Evolutionary conservation across 2,329 filamentous ascomycete genomes (phyloP), one percentile per base, ranked within the genome.

Genomic region (Sporothrix euskadiensis): DNA sequence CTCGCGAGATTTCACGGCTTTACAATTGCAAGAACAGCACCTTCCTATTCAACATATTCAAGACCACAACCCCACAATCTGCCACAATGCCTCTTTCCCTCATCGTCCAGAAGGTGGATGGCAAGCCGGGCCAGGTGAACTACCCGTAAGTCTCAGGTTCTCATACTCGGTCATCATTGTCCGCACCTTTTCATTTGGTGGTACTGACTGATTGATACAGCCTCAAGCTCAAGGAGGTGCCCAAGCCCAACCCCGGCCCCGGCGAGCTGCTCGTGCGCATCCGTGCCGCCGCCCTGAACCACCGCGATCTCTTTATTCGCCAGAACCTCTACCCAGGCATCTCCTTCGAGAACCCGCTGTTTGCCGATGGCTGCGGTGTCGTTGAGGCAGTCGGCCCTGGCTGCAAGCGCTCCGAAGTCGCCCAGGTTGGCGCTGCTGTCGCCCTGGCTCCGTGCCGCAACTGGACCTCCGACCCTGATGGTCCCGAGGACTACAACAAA

Each of bases 271-370:
- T 97, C 7, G 84, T 98, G 75, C 89, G 89, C 78, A 85, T 98
- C 79, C 87, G 88, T 49, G 92, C 94, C 70, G 92, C 91, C 0
- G 92, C 95, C 16, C 89, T 98, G 69, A 98, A 98, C 85, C 96
- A 98, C 84, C 92, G 94, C 78, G 96, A 98, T 82, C 89, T 97
- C 77, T 98, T 98, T 84, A 92, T 97, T 82, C 92, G 95, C 72
- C 94, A 96, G 81, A 91, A 94, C 79, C 89, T 97, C 56, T 98
- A 98, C 84, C 95, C 95, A 0, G 91, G 89, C 77, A 91, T 94
- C 71, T 91, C 92, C 14, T 97, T 97, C 81, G 87, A 88, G 74
- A 85, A 90, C 6, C 93, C 95, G 0, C 84, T 98, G 57, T 87
- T 97, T 35, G 90, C 94, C 74, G 95, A 98, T 80, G 95, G 93